phyloP scores from a whole-genome alignment of 1,284 basidiomycete genomes.

The Boletus nobilissimus region DNA sequence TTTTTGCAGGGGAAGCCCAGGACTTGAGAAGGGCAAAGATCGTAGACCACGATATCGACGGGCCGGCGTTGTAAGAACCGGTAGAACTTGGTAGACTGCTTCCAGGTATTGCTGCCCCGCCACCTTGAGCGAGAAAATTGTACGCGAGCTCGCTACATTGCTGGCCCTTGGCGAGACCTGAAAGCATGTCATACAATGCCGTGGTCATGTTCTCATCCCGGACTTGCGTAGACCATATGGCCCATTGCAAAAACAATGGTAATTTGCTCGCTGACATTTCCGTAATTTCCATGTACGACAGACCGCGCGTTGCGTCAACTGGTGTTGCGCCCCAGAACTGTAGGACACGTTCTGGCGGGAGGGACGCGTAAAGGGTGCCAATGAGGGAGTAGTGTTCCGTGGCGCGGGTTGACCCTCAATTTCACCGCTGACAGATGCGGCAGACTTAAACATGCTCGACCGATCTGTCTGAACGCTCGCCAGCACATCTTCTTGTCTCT shows the following conservation, averaged over 20 bases:
- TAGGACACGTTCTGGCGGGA: conserved; percentile 80
- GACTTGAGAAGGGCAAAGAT: too few species aligned
- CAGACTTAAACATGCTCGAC: conserved; percentile 60
- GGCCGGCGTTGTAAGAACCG: too few species aligned
- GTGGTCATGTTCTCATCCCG: conserved; percentile 78
- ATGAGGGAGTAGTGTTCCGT: conserved; percentile 84
- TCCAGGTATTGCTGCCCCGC: conserved; percentile 68
- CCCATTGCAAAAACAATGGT: conserved; percentile 86
- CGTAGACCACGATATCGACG: too few species aligned
- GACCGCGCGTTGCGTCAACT: conserved; percentile 50
- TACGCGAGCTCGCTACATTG: conserved; percentile 86
- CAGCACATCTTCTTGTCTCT: conserved; percentile 88
- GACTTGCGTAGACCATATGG: conserved; percentile 83
- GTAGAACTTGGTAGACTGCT: too few species aligned
- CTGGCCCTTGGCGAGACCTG: conserved; percentile 84
- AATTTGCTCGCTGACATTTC: conserved; percentile 74
- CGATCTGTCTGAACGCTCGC: conserved; percentile 72
- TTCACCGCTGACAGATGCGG: conserved; percentile 54
- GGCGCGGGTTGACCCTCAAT: conserved; percentile 50
- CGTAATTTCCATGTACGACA: conserved; percentile 63
- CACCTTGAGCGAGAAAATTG: conserved; percentile 82
- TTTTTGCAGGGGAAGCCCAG: conserved; percentile 53
- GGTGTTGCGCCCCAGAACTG: conserved; percentile 86
- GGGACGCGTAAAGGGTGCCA: conserved; percentile 79
- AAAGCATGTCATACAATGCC: conserved; percentile 88